These are phyloP conservation scores for Jatropha multifida DNA, from an alignment of 441 rosid genomes.

Conservation along the genomic window DNA sequence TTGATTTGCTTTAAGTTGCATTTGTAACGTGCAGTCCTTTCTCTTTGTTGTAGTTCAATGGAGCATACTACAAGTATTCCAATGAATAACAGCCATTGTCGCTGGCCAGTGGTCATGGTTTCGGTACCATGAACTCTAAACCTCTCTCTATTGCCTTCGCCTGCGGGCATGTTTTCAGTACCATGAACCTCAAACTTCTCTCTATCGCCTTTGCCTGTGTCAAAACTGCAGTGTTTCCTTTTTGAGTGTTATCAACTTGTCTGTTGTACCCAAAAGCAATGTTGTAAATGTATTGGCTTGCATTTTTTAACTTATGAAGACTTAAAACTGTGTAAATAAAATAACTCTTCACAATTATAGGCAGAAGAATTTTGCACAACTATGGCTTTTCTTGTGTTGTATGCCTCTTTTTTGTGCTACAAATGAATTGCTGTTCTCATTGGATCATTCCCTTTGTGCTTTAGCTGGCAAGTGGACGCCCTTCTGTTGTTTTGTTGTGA, in stretches of 20 bases:
- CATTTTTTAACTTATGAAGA: background rate
- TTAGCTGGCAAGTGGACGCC: too few species aligned
- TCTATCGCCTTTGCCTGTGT: background rate
- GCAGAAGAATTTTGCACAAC: too few species aligned
- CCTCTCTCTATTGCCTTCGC: background rate
- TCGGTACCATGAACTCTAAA: constrained; percentile 32
- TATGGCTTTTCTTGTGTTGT: background rate
- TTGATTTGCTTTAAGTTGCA: background rate
- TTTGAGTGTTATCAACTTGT: constrained; percentile 8
- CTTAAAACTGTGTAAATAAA: background rate
- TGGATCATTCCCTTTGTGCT: too few species aligned
- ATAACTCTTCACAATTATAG: background rate
- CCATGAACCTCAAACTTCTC: too few species aligned
- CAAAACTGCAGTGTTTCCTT: constrained; percentile 6
- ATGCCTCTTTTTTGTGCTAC: background rate
- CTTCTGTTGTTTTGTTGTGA: background rate
- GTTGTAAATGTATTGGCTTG: constrained; percentile 2
- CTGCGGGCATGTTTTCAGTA: too few species aligned
- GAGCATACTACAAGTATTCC: constrained; percentile 6
- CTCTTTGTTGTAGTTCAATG: constrained; percentile 18
- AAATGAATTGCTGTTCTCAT: too few species aligned
- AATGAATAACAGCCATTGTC: constrained; percentile 23
- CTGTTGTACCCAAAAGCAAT: background rate
- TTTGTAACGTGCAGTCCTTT: constrained; percentile 1
- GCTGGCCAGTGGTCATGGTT: constrained; percentile 31